Base-by-base conservation (phyloP, 208 protist genomes). In the Leishmania lainsoni region DNA sequence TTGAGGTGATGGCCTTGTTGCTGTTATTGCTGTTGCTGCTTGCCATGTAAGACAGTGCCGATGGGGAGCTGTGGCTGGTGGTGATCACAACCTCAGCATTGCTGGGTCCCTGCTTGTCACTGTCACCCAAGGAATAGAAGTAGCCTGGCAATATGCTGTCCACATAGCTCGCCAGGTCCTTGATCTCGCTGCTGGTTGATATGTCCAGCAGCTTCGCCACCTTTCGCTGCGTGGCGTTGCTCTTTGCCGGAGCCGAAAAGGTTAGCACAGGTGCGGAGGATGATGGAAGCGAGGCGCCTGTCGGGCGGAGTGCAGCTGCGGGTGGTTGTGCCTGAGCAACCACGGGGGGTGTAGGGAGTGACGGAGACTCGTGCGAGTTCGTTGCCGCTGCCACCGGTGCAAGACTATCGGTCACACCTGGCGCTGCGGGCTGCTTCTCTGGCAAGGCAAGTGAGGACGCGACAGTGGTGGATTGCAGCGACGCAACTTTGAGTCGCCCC, bases 101-200 rank as follows among this genome's bases (percentile, higher is more conserved):
- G 75, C 48, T 79, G 84, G 42, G 10, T 59, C 16, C 76, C 49
- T 14, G 66, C 79, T 74, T 81, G 49, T 35, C 70, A 73, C 12
- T 29, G 69, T 73, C 45, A 63, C 69, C 80, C n/a, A 79, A 48
- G 69, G 12, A 81, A 69, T 72, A 83, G 77, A 91, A 85, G 63
- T 79, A 89, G 12, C 85, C 87, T 0, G 90, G 92, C 35, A 92
- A 81, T 22, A 86, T 81, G 48, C 89, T 84, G 68, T 94, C 87
- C 63, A 93, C 88, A 75, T 95, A 95, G 35, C 86, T 77, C 22
- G 92, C 86, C 52, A 95, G 79, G 22, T 93, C 88, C 39, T 87
- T 84, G 70, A 95, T 84, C 48, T 91, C 87, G 65, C 87, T 83
- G 80, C 92, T 90, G 2, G 93, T 81, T 2, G 80, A 90, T 78